A percentile compares a stretch with the other conserved stretches of the same genome.
phyloP scores from a whole-genome alignment of 2,329 filamentous ascomycete species.

The Cryphonectria radicalis region DNA sequence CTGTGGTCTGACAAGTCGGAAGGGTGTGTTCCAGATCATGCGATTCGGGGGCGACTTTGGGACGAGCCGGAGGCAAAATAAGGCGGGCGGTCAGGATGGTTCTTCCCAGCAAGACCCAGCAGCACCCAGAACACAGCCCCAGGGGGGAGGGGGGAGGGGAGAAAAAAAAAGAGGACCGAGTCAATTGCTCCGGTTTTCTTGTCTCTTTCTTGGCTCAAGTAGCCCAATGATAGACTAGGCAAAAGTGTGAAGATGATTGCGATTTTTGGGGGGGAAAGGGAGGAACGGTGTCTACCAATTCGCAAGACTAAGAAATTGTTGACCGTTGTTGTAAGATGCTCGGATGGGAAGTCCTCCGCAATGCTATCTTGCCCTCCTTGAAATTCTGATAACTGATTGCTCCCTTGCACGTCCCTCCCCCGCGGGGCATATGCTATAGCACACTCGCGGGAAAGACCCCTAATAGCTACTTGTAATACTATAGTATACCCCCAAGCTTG shows the following conservation, averaged over 20 bases:
- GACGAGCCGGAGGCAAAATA: slow-evolving; percentile 20
- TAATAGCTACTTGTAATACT: neutral
- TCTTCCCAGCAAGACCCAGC: slow-evolving; percentile 11
- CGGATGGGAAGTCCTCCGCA: neutral
- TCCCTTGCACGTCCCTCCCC: neutral
- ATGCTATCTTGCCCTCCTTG: neutral
- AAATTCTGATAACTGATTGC: neutral
- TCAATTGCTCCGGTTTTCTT: slow-evolving; percentile 11
- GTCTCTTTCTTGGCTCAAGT: neutral
- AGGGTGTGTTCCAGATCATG: slow-evolving; percentile 28
- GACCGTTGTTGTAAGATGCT: neutral
- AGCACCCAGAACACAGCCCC: slow-evolving; percentile 1
- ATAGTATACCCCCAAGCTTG: neutral
- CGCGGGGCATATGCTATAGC: neutral
- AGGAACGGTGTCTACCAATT: neutral
- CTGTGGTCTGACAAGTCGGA: slow-evolving; percentile 25
- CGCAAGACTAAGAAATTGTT: neutral
- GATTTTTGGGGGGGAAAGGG: neutral
- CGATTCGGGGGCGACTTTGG: slow-evolving; percentile 25
- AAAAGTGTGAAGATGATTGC: neutral
- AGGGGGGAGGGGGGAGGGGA: too few species aligned
- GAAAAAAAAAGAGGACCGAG: slow-evolving; percentile 2
- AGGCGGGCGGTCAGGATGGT: slow-evolving; percentile 17
- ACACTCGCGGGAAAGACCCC: neutral
- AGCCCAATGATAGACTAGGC: neutral